Conservation (phyloP, 306 rosid genomes). For the Fragaria iinumae region DNA sequence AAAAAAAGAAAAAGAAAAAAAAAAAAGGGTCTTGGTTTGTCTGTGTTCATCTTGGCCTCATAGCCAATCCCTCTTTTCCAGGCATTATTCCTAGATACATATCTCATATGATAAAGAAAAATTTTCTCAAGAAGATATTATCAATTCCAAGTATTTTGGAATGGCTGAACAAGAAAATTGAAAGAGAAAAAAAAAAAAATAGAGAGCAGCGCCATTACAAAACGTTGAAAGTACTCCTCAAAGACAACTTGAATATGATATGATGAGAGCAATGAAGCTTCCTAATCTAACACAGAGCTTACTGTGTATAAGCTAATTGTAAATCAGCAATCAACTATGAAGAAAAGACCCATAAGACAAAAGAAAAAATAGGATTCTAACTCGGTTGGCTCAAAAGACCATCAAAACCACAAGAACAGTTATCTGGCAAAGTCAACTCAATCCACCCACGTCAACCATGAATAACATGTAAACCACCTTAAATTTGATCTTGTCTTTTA, state of each 20-base stretch:
- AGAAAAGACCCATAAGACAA: not conserved
- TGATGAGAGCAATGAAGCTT: not conserved
- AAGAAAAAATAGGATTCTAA: no score
- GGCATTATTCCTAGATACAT: not conserved
- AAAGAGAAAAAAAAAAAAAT: not conserved
- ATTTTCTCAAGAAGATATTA: not conserved
- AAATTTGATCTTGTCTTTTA: not conserved
- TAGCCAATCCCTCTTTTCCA: not conserved
- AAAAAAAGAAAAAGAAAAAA: not conserved
- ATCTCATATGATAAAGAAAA: not conserved
- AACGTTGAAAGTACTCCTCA: not conserved
- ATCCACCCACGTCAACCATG: not conserved
- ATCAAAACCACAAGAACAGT: not conserved
- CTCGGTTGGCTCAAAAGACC: not conserved
- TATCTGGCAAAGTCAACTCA: not conserved
- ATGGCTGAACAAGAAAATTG: not conserved
- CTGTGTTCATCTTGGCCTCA: not conserved
- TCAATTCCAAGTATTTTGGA: conserved; percentile 3
- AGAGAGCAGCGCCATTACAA: not conserved
- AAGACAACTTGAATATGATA: not conserved
- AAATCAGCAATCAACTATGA: not conserved
- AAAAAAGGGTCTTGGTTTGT: not conserved
- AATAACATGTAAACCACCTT: not conserved
- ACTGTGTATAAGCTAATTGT: not conserved
- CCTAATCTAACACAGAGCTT: not conserved